Evolutionary conservation across 176 grass and related monocot species (phyloP).

Genomic region (Phoenix dactylifera): DNA sequence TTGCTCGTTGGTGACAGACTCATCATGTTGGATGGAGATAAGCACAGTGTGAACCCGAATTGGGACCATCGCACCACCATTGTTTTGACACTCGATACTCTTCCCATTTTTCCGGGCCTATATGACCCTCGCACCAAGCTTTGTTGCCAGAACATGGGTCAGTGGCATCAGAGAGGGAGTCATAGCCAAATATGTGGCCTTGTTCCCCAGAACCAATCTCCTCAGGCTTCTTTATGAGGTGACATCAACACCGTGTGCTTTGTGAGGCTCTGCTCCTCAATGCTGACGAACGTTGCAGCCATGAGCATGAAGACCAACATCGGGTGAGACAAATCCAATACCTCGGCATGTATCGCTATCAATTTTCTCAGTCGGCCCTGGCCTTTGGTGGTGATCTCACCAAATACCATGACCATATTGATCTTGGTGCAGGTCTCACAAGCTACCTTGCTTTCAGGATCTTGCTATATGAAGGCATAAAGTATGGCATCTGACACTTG

Average conservation of each 20-base stretch:
- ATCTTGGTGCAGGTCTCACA: slow-evolving; percentile 9
- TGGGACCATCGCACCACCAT: too few relatives aligned
- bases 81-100: too few relatives aligned
- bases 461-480: neutral
- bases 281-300: slow-evolving; percentile 15
- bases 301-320: neutral
- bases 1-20: too few relatives aligned
- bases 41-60: too few relatives aligned
- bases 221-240: slow-evolving; percentile 6
- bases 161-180: slow-evolving; percentile 1
- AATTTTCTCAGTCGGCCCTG: slow-evolving; percentile 1
- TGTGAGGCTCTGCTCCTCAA: slow-evolving; percentile 14
- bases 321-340: slow-evolving; percentile 7
- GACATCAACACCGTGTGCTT: neutral
- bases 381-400: neutral
- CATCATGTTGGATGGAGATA: too few relatives aligned
- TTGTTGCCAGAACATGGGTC: slow-evolving; percentile 6
- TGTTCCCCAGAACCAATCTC: slow-evolving; percentile 2
- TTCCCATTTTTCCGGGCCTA: slow-evolving; percentile 1
- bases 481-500: slow-evolving; percentile 10
- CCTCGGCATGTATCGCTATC: neutral
- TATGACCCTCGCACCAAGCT: slow-evolving; percentile 1
- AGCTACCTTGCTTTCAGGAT: slow-evolving; percentile 5
- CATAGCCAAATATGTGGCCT: slow-evolving; percentile 4
- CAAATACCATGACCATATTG: slow-evolving; percentile 9